Evolutionary conservation across 495 filamentous ascomycete species (phyloP), one percentile per base, ranked within the genome.

Genomic region (Cercophora sp.): DNA sequence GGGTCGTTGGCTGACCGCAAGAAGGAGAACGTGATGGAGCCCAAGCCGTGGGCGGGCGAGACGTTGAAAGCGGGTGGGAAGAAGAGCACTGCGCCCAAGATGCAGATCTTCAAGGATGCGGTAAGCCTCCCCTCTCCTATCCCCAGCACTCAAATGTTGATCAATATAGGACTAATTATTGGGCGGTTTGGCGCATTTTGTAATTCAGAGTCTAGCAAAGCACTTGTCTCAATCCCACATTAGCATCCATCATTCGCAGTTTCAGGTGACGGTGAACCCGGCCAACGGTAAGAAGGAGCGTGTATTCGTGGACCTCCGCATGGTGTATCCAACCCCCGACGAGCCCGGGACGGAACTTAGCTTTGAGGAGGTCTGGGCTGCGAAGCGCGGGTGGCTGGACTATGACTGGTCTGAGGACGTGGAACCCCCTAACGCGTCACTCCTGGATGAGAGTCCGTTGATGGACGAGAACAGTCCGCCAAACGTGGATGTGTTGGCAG

Each of bases 51-150:
- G 91, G 86, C 77, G 16, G 93, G 93, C 25, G 90, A 96, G 72
- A 96, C 86, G 27, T 68, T 97, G 70, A 90, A 93, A 69, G 85
- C 83, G 15, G 87, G 86, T 15, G 93, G 88, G 62, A 90, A 87
- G 65, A 79, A 85, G 61, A 81, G 71, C 51, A 85, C 81, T 39
- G 78, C 76, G 26, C 78, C 87, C 43, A 98, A 96, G 75, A 82
- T 98, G 82, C 74, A 85, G 61, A 80, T 97, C 16, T 98, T 96
- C 78, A 90, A 90, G 74, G 93, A 98, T 77, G 80, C 87, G 87
- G 93, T 97, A 84, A 83, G 91, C 81, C 51, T 57, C 32, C 23
- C 54, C 51, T 52, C 53, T 58, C 41, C 63, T 62, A 49, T 63
- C 18, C 59, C 31, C 46, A 35, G 59, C 71, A 67, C 66, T 67